A percentile compares a stretch with the other conserved stretches of the same genome.
Conservation (phyloP, 352 stramenopile species). For the Phytopythium mirpurense region DNA sequence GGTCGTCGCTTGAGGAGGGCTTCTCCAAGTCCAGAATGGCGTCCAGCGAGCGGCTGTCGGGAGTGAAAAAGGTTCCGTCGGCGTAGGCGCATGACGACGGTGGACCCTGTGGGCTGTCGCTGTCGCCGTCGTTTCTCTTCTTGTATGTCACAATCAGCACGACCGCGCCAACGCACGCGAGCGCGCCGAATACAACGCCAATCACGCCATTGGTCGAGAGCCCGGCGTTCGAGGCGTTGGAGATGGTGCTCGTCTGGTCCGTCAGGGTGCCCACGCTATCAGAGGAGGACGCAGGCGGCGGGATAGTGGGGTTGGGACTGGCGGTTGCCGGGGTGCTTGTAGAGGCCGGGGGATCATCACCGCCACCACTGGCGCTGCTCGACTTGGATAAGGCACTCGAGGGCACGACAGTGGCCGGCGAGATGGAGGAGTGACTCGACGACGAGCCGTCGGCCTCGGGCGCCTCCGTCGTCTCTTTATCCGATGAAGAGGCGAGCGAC, state of each 20-base stretch:
- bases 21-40: slow-evolving; percentile 11
- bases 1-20: neutral
- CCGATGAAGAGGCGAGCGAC: neutral
- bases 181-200: slow-evolving; percentile 16
- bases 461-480: neutral
- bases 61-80: slow-evolving; percentile 16
- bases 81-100: slow-evolving; percentile 25
- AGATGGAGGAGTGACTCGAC: neutral
- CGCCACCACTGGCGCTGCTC: neutral
- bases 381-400: neutral
- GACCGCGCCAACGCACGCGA: slow-evolving; percentile 32
- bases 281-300: slow-evolving; percentile 6
- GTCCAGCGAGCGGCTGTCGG: slow-evolving; percentile 17
- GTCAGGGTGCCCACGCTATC: slow-evolving; percentile 13
- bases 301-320: too few relatives aligned
- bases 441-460: neutral
- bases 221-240: neutral
- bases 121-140: slow-evolving; percentile 12
- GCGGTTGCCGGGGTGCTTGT: too few relatives aligned
- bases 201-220: slow-evolving; percentile 5
- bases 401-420: neutral
- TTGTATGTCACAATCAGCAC: slow-evolving; percentile 42
- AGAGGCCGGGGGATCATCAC: neutral
- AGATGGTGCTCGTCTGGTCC: slow-evolving; percentile 5
- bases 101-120: slow-evolving; percentile 2